Conservation (phyloP, 768 basidiomycete species). For the Aureoboletus auriporus region DNA sequence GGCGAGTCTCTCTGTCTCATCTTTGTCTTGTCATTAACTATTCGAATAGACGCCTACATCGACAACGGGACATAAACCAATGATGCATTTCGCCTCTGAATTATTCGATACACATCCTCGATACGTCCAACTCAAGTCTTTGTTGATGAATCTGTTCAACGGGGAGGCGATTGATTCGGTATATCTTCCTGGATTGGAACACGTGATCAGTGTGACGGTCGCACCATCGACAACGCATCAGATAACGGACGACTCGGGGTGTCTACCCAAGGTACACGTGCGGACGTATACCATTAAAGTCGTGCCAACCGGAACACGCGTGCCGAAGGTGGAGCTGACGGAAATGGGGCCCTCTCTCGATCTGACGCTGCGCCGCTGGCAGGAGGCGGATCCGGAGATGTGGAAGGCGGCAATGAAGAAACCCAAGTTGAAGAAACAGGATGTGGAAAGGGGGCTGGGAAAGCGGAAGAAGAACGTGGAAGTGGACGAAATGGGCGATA, state of each 20-base stretch:
- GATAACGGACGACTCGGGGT: constrained; percentile 32
- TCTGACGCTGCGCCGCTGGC: constrained; percentile 70
- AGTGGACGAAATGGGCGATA: constrained; percentile 97
- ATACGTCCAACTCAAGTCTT: constrained; percentile 86
- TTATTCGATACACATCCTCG: constrained; percentile 94
- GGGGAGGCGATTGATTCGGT: constrained; percentile 81
- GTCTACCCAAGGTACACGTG: constrained; percentile 82
- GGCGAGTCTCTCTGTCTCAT: constrained; percentile 28
- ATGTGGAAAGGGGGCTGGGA: constrained; percentile 82
- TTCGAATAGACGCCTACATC: constrained; percentile 75
- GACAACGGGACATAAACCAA: constrained; percentile 82
- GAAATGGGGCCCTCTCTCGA: constrained; percentile 94
- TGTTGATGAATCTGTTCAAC: constrained; percentile 89
- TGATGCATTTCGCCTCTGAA: constrained; percentile 95
- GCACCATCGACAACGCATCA: constrained; percentile 52
- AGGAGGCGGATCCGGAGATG: constrained; percentile 72
- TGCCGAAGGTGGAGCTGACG: constrained; percentile 76
- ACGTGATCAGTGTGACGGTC: constrained; percentile 80
- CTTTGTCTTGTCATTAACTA: too few relatives aligned
- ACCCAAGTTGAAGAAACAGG: constrained; percentile 85
- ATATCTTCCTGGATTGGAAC: constrained; percentile 78
- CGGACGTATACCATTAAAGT: constrained; percentile 79
- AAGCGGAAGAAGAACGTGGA: constrained; percentile 93
- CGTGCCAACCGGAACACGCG: constrained; percentile 70
- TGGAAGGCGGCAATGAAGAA: constrained; percentile 77